A percentile compares a stretch with the other conserved stretches of the same genome.
Evolutionary conservation across 306 rosid genomes (phyloP).

Genomic region (Hippophae tibetana): DNA sequence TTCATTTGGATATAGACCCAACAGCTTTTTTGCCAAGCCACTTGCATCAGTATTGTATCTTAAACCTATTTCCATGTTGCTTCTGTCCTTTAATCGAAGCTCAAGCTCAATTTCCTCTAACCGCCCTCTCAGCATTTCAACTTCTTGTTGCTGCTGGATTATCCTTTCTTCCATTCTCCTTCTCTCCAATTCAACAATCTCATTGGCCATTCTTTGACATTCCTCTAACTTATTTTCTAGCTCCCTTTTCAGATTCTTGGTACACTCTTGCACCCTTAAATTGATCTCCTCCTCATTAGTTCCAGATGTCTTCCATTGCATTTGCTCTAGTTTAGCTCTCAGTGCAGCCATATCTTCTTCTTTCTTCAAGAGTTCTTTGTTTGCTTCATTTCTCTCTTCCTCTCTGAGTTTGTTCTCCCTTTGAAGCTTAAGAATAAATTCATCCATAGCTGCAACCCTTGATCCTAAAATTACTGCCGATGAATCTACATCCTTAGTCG

Average conservation of each 20-base stretch:
- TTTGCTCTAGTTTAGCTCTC: conserved; percentile 47
- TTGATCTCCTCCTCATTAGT: conserved; percentile 74
- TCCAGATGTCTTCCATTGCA: conserved; percentile 18
- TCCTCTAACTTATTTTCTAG: conserved; percentile 81
- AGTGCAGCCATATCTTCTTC: conserved; percentile 67
- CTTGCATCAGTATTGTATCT: conserved; percentile 35
- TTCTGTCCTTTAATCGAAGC: conserved; percentile 40
- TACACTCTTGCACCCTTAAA: conserved; percentile 59
- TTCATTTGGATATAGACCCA: conserved; percentile 62
- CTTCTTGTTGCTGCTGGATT: conserved; percentile 81
- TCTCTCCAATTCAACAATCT: conserved; percentile 79
- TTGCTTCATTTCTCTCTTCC: conserved; percentile 62
- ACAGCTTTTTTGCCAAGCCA: conserved; percentile 54
- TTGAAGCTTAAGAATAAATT: conserved; percentile 64
- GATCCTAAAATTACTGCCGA: conserved; percentile 73
- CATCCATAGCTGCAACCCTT: conserved; percentile 78
- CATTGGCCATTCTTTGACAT: conserved; percentile 83
- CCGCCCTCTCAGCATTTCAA: conserved; percentile 69
- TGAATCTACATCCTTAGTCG: conserved; percentile 65
- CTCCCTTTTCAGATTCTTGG: conserved; percentile 53
- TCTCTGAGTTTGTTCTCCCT: conserved; percentile 67
- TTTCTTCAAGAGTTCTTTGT: conserved; percentile 54
- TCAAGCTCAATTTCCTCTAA: conserved; percentile 77
- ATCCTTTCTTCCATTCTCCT: conserved; percentile 92
- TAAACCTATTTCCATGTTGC: conserved; percentile 21